A percentile compares a stretch with the other conserved stretches of the same genome.
Evolutionary conservation across 2,329 filamentous ascomycete genomes (phyloP).

Genomic region (Fusarium illudens): DNA sequence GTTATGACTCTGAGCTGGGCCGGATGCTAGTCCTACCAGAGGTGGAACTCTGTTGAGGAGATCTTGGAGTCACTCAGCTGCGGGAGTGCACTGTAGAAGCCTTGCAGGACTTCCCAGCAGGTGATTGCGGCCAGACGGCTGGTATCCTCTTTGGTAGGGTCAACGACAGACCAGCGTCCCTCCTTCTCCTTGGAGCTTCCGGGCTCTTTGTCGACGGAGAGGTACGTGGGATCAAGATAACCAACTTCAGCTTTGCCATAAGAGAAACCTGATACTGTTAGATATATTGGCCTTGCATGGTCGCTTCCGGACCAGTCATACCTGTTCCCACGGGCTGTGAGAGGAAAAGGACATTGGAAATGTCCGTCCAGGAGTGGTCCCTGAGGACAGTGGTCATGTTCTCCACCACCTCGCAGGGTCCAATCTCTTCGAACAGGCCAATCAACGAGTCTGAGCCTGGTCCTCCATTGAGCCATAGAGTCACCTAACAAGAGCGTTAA

Average conservation of each 20-base stretch:
- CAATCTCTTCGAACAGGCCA: conserved; percentile 23
- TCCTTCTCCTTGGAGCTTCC: background rate
- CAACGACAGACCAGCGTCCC: conserved; percentile 14
- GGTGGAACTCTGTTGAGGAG: conserved; percentile 11
- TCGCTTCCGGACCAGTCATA: background rate
- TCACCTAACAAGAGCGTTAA: conserved; percentile 45
- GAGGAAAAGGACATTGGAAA: conserved; percentile 17
- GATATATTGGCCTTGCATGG: no score
- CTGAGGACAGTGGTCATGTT: conserved; percentile 13
- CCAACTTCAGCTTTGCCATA: conserved; percentile 13
- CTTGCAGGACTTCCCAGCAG: conserved; percentile 20
- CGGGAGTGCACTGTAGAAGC: conserved; percentile 15
- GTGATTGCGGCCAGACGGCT: conserved; percentile 12
- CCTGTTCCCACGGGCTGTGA: conserved; percentile 22
- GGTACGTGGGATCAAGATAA: conserved; percentile 17
- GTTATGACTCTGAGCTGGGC: fast-evolving
- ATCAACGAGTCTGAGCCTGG: conserved; percentile 54
- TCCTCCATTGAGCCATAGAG: conserved; percentile 67
- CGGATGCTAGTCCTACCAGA: background rate
- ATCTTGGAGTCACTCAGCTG: conserved; percentile 9
- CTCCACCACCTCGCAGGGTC: conserved; percentile 16
- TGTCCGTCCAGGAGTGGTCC: conserved; percentile 19
- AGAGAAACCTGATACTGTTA: conserved; percentile 1
- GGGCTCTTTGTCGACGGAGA: conserved; percentile 7
- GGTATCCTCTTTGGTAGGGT: conserved; percentile 11